Evolutionary conservation across 1,284 basidiomycete genomes (phyloP), one percentile per base, ranked within the genome.

Genomic region (Fistulina hepatica): DNA sequence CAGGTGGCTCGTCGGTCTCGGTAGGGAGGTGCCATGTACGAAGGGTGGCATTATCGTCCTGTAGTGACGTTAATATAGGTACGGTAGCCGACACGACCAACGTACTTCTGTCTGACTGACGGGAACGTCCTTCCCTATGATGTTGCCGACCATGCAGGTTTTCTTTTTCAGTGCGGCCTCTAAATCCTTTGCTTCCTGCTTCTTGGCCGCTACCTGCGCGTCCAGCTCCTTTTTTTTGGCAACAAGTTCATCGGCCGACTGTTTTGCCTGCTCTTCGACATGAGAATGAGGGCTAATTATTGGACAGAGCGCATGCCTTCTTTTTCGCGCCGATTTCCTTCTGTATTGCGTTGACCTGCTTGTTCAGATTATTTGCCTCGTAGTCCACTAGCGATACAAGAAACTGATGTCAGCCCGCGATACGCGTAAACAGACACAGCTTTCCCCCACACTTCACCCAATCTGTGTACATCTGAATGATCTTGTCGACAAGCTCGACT

Each of bases 241-340:
- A 10, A 93, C 76, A 21, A 93, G 73, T 30, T 91, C 89, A 44
- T 91, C 81, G 13, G 93, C 91, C 44, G 79, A 69, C 59, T 97
- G 79, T 63, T 97, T 97, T 20, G 82, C 85, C 86, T 91, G 47
- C 21, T 13, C 28, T 9, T 16, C 13, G 15, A 19, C 19, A 16
- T 30, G 6, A 31, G 28, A 13, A 8, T 13, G n/a, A 11, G 19
- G 26, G 17, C 10, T 35, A 17, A 21, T 19, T 36, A 15, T 12
- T 24, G 16, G 21, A 9, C 15, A 24, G 19, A 31, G 33, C 54
- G 31, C 48, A 77, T n/a, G n/a, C 89, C 76, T 94, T 97, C 63
- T 90, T 95, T 73, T 93, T 95, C 3, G 76, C 70, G 4, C 78
- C 83, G 55, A 98, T 97, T 59, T 94, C 79, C 59, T 97, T 97